A percentile compares a stretch with the other conserved stretches of the same genome.
These are phyloP conservation scores for Asterella californica DNA, from an alignment of 225 moss, liverwort and hornwort genomes.

Conservation along the genomic window DNA sequence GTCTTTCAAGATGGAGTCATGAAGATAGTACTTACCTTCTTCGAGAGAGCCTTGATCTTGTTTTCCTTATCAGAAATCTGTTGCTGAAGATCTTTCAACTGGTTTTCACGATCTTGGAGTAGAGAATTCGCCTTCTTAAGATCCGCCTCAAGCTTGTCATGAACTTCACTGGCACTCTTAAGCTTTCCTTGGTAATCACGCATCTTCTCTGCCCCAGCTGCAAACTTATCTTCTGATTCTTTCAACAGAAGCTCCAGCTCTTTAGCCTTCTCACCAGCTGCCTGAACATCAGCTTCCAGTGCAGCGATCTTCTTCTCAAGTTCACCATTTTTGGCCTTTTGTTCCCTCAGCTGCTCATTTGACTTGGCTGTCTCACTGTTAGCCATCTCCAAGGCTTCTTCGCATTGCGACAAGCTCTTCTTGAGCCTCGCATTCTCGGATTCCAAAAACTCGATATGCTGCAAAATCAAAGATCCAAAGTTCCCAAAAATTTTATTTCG, in stretches of 20 bases:
- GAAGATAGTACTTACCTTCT: conserved; percentile 28
- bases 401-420: conserved; percentile 43
- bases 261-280: conserved; percentile 40
- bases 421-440: conserved; percentile 41
- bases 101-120: conserved; percentile 40
- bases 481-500: background rate
- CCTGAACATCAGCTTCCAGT: conserved; percentile 33
- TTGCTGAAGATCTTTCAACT: conserved; percentile 33
- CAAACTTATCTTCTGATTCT: conserved; percentile 30
- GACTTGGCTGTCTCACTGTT: conserved; percentile 60
- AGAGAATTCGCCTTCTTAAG: conserved; percentile 29
- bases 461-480: conserved; percentile 1
- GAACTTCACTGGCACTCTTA: conserved; percentile 27
- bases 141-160: conserved; percentile 28
- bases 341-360: conserved; percentile 41
- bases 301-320: conserved; percentile 35
- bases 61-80: conserved; percentile 33
- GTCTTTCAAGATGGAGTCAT: no score
- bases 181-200: conserved; percentile 34
- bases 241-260: conserved; percentile 47
- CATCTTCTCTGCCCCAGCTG: conserved; percentile 35
- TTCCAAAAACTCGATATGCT: conserved; percentile 48
- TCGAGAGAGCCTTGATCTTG: conserved; percentile 40
- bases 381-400: conserved; percentile 59
- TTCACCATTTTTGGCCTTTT: conserved; percentile 33